These are phyloP conservation scores for Collybia nuda DNA, from an alignment of 768 basidiomycete genomes.

Conservation along the genomic window DNA sequence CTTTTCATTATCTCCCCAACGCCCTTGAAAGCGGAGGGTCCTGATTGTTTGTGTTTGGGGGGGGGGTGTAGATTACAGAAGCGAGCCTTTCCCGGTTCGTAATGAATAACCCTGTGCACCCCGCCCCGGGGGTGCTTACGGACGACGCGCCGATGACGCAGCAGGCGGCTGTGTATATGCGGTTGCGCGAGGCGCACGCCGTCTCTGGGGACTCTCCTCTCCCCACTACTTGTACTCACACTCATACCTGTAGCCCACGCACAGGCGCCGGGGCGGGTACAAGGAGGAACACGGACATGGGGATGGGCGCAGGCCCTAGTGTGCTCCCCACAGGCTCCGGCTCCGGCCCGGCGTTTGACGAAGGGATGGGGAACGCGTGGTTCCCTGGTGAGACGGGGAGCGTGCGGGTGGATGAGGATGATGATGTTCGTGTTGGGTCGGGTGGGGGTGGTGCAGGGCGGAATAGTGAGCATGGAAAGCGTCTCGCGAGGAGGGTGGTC, in stretches of 20 bases:
- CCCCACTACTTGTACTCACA: too few species aligned
- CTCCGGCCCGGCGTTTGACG: slow-evolving; percentile 23
- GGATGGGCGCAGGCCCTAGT: slow-evolving; percentile 3
- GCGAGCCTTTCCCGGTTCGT: slow-evolving; percentile 11
- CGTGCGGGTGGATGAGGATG: slow-evolving; percentile 13
- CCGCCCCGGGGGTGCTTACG: slow-evolving; percentile 24
- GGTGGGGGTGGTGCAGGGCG: slow-evolving; percentile 8
- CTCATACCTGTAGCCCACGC: too few species aligned
- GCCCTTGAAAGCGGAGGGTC: too few species aligned
- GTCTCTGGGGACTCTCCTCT: slow-evolving; percentile 12
- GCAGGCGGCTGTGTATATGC: slow-evolving; percentile 56
- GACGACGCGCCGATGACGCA: slow-evolving; percentile 34
- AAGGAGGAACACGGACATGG: too few species aligned
- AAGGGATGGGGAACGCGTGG: slow-evolving; percentile 39
- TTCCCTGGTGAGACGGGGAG: slow-evolving; percentile 29
- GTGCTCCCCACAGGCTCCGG: too few species aligned
- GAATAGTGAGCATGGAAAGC: background rate
- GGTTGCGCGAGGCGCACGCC: slow-evolving; percentile 53
- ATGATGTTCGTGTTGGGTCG: too few species aligned
- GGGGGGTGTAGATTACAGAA: slow-evolving; percentile 19
- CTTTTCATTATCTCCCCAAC: slow-evolving; percentile 1
- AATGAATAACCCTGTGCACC: slow-evolving; percentile 12
- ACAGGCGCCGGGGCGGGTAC: too few species aligned
- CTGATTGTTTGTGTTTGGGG: background rate
- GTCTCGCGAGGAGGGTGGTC: slow-evolving; percentile 10